Evolutionary conservation across 148 eudicot species (phyloP).

Genomic region (Vaccinium vitisidaea): DNA sequence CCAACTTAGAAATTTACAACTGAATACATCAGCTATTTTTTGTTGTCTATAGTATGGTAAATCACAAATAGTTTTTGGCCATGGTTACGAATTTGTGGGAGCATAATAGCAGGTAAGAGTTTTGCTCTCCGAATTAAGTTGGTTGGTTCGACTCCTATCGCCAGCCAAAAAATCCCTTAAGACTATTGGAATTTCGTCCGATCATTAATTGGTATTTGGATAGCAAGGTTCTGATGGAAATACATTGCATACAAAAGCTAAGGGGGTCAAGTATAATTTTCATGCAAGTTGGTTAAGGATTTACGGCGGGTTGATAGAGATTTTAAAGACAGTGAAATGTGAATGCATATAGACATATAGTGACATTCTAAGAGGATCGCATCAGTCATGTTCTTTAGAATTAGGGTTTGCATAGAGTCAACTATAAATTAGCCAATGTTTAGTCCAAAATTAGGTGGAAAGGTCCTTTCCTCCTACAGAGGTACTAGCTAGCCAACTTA

Average conservation of each 20-base stretch:
- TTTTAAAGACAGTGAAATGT: background rate
- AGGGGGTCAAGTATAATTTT: background rate
- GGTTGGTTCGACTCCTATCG: background rate
- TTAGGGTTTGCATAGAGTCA: background rate
- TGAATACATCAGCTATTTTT: background rate
- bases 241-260: background rate
- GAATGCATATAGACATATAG: background rate
- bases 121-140: background rate
- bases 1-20: background rate
- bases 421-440: background rate
- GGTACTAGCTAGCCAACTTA: background rate
- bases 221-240: background rate
- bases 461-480: background rate
- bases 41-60: background rate
- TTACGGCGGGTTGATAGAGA: too few species aligned
- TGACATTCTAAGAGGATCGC: background rate
- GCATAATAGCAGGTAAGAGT: too few species aligned
- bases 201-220: background rate
- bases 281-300: background rate
- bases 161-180: background rate
- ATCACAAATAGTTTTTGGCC: too few species aligned
- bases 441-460: slow-evolving; percentile 7
- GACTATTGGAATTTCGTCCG: background rate
- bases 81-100: too few species aligned
- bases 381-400: too few species aligned